Percentiles rank a stretch among this genome's conserved stretches.
phyloP scores from a whole-genome alignment of 129 eudicot genomes.

The Silybum marianum region DNA sequence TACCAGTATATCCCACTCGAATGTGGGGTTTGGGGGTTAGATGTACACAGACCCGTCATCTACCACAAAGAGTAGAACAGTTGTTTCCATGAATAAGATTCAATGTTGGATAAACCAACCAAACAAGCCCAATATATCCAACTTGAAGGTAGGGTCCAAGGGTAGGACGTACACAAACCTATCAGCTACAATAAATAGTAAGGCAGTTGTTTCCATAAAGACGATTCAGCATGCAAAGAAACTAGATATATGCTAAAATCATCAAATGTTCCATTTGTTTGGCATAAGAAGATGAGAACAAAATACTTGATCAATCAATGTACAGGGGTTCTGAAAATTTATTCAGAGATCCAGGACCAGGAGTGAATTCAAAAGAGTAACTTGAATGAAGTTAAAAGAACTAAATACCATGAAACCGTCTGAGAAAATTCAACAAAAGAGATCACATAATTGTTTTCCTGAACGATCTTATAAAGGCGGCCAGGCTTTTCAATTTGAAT shows the following conservation, averaged over 20 bases:
- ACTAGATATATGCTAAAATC: conserved; percentile 12
- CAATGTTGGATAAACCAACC: background rate
- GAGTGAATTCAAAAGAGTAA: conserved; percentile 13
- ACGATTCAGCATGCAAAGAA: background rate
- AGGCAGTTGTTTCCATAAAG: background rate
- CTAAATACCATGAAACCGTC: conserved; percentile 26
- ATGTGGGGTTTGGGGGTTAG: background rate
- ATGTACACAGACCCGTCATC: background rate
- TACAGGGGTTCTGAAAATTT: conserved; percentile 35
- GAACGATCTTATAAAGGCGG: conserved; percentile 10
- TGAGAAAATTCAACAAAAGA: conserved; percentile 17
- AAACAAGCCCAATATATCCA: background rate
- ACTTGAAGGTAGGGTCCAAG: background rate
- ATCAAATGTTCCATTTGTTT: conserved; percentile 13
- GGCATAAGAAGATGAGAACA: conserved; percentile 19
- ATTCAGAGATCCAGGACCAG: conserved; percentile 37
- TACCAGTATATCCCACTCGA: too few relatives aligned
- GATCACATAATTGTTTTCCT: conserved; percentile 20
- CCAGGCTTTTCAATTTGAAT: conserved; percentile 11
- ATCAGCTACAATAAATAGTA: background rate
- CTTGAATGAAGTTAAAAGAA: conserved; percentile 12
- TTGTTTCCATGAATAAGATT: background rate
- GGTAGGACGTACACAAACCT: background rate
- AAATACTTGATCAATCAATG: conserved; percentile 29
- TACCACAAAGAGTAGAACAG: background rate